These are phyloP conservation scores for Candida pseudoglaebosa DNA, from an alignment of 805 yeast genomes.

Conservation along the genomic window DNA sequence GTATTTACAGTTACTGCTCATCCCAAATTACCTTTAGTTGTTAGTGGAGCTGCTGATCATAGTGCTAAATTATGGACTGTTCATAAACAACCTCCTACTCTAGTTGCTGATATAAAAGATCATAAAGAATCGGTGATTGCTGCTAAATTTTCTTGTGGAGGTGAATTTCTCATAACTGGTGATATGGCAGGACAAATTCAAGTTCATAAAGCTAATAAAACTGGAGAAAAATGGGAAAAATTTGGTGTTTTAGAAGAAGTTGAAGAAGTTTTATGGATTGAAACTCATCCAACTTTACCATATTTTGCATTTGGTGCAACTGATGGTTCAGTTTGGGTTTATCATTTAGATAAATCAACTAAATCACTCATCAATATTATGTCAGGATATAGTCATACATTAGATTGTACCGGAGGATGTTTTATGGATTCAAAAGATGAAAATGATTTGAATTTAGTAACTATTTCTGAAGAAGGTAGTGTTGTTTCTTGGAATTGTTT, in stretches of 20 bases:
- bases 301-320: conserved; percentile 88
- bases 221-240: conserved; percentile 80
- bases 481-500: conserved; percentile 88
- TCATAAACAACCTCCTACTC: conserved; percentile 76
- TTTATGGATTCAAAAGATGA: conserved; percentile 57
- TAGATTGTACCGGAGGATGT: conserved; percentile 75
- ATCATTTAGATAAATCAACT: conserved; percentile 55
- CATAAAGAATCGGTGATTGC: conserved; percentile 86
- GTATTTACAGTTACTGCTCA: conserved; percentile 78
- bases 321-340: conserved; percentile 95
- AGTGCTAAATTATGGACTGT: conserved; percentile 90
- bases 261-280: conserved; percentile 84
- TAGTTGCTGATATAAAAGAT: conserved; percentile 71
- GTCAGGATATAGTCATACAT: conserved; percentile 77
- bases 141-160: conserved; percentile 79
- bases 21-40: conserved; percentile 79
- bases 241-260: conserved; percentile 75
- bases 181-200: conserved; percentile 91
- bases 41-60: conserved; percentile 96
- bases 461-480: conserved; percentile 81
- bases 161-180: conserved; percentile 76
- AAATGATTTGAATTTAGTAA: conserved; percentile 60
- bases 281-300: conserved; percentile 71
- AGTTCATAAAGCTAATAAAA: conserved; percentile 65
- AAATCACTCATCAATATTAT: conserved; percentile 59